Evolutionary conservation across 495 filamentous ascomycete species (phyloP).

Genomic region (Podospora australis): DNA sequence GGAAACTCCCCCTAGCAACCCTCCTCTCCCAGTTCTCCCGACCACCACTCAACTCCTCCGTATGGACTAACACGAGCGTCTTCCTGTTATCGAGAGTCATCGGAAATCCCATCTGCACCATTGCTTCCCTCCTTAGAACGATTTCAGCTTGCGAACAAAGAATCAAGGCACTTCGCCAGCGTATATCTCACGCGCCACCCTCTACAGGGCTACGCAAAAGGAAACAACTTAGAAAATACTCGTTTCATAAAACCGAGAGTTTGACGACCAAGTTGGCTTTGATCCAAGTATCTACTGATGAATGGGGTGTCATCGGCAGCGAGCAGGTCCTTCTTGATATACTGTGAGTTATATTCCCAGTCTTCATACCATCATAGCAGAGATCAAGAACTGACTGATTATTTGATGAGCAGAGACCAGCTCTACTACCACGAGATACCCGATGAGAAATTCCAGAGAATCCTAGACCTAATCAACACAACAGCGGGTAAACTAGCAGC

Average conservation of each 20-base stretch:
- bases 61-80: slow-evolving; percentile 8
- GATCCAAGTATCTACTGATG: neutral
- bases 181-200: too few species aligned
- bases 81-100: slow-evolving; percentile 7
- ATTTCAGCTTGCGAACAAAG: neutral
- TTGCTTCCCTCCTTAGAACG: slow-evolving; percentile 8
- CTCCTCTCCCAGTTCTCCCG: slow-evolving; percentile 11
- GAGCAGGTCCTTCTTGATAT: neutral
- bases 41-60: slow-evolving; percentile 2
- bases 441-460: neutral
- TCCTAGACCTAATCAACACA: neutral
- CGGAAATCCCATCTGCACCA: slow-evolving; percentile 7
- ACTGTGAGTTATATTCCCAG: slow-evolving; percentile 1
- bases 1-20: slow-evolving; percentile 10
- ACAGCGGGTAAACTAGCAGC: slow-evolving; percentile 8
- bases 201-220: neutral
- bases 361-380: neutral
- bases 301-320: slow-evolving; percentile 2
- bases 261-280: slow-evolving; percentile 6
- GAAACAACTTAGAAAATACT: neutral
- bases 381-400: too few species aligned
- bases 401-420: too few species aligned
- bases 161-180: neutral
- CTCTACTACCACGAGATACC: too few species aligned
- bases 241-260: neutral